A percentile compares a stretch with the other conserved stretches of the same genome.
Conservation (phyloP, 1,284 basidiomycete genomes). For the Fomes fomentarius region DNA sequence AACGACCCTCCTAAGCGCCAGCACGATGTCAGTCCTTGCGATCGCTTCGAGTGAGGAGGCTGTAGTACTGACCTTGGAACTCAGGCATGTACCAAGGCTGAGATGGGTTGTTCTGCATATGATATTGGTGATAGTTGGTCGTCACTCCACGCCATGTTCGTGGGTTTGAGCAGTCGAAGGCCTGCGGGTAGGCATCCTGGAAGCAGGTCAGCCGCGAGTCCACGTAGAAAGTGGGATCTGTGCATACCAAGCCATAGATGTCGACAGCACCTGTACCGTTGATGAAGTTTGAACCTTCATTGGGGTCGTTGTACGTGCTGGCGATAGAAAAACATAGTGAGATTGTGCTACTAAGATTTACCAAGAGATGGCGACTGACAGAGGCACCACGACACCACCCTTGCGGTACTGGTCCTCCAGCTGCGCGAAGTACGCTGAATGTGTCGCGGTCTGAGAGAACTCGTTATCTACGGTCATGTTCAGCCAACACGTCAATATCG, state of each 20-base stretch:
- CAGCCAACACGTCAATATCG: background rate
- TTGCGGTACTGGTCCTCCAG: constrained; percentile 58
- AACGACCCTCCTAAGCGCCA: constrained; percentile 62
- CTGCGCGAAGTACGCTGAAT: constrained; percentile 60
- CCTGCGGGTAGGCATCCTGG: constrained; percentile 70
- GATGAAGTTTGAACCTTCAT: constrained; percentile 61
- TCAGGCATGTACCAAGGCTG: constrained; percentile 71
- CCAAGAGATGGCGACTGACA: constrained; percentile 36
- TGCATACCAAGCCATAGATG: constrained; percentile 50
- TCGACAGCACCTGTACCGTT: constrained; percentile 66
- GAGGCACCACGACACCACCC: constrained; percentile 66
- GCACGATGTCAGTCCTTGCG: background rate
- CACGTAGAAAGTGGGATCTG: too few species aligned
- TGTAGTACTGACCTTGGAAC: constrained; percentile 37
- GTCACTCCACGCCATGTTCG: constrained; percentile 58
- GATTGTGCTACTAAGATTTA: too few species aligned
- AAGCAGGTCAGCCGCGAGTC: background rate
- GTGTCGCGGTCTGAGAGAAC: constrained; percentile 54
- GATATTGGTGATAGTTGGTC: constrained; percentile 62
- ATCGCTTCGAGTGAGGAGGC: background rate
- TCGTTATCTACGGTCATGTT: constrained; percentile 68
- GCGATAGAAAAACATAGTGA: too few species aligned
- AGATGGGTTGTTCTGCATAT: constrained; percentile 55
- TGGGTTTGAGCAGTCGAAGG: constrained; percentile 75
- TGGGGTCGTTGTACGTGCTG: constrained; percentile 71